Evolutionary conservation across 106 monocot species (phyloP).

Genomic region (Ottelia alismoides): DNA sequence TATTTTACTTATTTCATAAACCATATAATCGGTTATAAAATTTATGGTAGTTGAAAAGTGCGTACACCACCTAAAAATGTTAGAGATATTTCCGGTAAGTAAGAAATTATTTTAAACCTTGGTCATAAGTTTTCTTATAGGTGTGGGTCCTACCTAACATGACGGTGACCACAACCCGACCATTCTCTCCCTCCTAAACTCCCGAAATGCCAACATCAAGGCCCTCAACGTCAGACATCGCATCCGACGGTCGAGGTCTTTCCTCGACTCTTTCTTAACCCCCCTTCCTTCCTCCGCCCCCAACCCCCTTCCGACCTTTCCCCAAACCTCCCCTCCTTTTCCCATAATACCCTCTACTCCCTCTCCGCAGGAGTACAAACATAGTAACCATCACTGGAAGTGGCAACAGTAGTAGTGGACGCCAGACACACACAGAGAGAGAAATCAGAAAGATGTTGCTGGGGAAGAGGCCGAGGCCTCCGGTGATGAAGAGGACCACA

Average conservation of each 20-base stretch:
- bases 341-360: not conserved
- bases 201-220: no score
- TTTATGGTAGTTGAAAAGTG: no score
- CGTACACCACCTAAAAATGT: no score
- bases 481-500: constrained; percentile 5
- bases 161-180: no score
- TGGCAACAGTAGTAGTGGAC: not conserved
- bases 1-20: no score
- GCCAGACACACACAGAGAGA: not conserved
- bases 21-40: no score
- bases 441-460: not conserved
- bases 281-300: not conserved
- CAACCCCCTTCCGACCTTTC: not conserved
- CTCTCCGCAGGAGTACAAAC: not conserved
- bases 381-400: not conserved
- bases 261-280: not conserved
- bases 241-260: not conserved
- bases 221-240: no score
- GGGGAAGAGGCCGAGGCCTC: not conserved
- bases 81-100: no score
- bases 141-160: no score
- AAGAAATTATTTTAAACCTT: no score
- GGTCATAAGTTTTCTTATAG: no score
- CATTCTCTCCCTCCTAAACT: no score
- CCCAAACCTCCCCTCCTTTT: not conserved